A percentile compares a stretch with the other conserved stretches of the same genome.
These are phyloP conservation scores for Solanum ossicruentum DNA, from an alignment of 257 asterid species.

Conservation along the genomic window DNA sequence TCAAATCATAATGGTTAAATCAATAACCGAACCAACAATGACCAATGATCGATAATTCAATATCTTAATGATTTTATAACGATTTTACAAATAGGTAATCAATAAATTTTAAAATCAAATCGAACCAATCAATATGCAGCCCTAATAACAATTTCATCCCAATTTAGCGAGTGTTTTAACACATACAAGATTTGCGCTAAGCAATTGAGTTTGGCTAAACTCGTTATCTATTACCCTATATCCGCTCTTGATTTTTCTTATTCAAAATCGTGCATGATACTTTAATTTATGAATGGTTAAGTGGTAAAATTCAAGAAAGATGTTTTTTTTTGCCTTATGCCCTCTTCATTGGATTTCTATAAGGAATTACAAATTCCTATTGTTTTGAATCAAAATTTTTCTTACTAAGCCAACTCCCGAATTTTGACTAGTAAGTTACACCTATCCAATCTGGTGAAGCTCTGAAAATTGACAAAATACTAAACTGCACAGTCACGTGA, in stretches of 20 bases:
- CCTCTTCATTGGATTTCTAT: background rate
- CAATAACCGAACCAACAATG: too few relatives aligned
- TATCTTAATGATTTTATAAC: too few relatives aligned
- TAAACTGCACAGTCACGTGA: background rate
- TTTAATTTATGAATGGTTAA: background rate
- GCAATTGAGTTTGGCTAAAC: background rate
- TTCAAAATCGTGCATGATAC: background rate
- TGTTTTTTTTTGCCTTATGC: background rate
- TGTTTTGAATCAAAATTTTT: background rate
- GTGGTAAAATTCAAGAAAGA: background rate
- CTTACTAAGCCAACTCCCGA: background rate
- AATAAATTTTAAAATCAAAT: too few relatives aligned
- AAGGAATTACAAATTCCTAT: background rate
- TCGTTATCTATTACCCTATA: background rate
- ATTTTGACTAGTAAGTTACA: background rate
- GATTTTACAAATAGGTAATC: too few relatives aligned
- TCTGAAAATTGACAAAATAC: background rate
- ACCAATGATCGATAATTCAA: too few relatives aligned
- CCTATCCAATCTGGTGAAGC: background rate
- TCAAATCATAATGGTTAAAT: too few relatives aligned
- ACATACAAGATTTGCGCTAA: background rate
- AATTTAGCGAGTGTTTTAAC: background rate
- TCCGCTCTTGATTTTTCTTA: background rate
- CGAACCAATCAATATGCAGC: too few relatives aligned
- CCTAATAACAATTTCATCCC: too few relatives aligned